Evolutionary conservation across 2,329 filamentous ascomycete genomes (phyloP).

Genomic region (Botrytis tulipae): DNA sequence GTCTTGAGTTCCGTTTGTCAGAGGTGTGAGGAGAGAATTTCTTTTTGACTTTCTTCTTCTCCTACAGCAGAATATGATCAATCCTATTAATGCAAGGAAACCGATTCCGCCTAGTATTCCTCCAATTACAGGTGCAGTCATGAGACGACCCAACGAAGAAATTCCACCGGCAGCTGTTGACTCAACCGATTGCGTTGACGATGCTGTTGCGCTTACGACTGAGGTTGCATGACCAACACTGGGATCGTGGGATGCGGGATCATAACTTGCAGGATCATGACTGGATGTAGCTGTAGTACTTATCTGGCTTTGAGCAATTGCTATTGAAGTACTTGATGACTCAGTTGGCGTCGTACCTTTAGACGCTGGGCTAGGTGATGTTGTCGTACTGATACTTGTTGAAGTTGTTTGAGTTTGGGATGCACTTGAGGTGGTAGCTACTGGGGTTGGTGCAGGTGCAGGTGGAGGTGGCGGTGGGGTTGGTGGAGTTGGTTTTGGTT

Average conservation of each 20-base stretch:
- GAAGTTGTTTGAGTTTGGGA: constrained; percentile 1
- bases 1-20: constrained; percentile 27
- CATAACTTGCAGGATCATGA: not conserved
- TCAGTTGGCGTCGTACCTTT: constrained; percentile 32
- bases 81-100: constrained; percentile 32
- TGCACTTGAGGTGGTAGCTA: constrained; percentile 7
- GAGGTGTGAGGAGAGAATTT: constrained; percentile 33
- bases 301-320: constrained; percentile 32
- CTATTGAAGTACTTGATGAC: constrained; percentile 31
- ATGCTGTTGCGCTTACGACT: constrained; percentile 21
- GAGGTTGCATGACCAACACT: constrained; percentile 24
- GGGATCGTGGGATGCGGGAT: not conserved
- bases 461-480: not conserved
- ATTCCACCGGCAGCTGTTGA: constrained; percentile 29
- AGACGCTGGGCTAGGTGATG: constrained; percentile 27
- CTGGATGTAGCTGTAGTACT: constrained; percentile 24
- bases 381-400: not conserved
- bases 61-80: constrained; percentile 34
- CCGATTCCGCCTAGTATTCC: constrained; percentile 35
- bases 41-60: constrained; percentile 29
- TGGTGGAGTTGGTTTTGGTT: not conserved
- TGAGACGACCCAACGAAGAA: constrained; percentile 25
- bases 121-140: constrained; percentile 33
- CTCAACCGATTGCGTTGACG: constrained; percentile 21
- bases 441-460: not conserved